phyloP scores from a whole-genome alignment of 305 asterid species.

The Solanum hybrid region DNA sequence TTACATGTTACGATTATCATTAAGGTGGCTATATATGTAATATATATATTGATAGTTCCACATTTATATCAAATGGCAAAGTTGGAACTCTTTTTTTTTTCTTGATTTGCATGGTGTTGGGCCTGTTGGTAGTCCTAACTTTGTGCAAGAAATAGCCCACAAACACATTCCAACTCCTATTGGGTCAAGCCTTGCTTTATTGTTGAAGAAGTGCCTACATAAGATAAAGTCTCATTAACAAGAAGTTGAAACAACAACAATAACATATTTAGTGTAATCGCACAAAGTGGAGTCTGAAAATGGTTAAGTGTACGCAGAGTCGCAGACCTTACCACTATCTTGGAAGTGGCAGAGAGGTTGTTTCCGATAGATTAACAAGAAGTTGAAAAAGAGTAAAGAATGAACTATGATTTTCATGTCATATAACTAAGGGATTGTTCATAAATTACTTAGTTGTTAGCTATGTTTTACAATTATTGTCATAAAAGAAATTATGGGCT shows the following conservation, averaged over 20 bases:
- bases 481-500: background rate
- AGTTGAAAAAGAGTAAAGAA: background rate
- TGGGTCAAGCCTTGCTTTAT: background rate
- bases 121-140: background rate
- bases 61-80: background rate
- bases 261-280: background rate
- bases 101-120: background rate
- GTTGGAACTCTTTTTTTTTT: background rate
- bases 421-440: background rate
- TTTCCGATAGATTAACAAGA: background rate
- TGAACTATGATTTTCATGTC: background rate
- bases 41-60: background rate
- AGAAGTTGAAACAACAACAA: background rate
- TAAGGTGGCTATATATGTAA: no score
- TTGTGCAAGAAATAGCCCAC: background rate
- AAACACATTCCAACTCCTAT: background rate
- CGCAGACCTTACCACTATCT: background rate
- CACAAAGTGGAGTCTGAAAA: background rate
- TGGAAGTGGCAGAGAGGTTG: background rate
- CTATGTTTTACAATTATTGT: background rate
- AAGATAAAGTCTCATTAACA: background rate
- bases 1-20: background rate
- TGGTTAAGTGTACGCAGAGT: background rate
- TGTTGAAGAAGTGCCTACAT: background rate
- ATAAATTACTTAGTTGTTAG: background rate